Evolutionary conservation across 306 rosid species (phyloP), one percentile per base, ranked within the genome.

Genomic region (Sphenostylis stenocarpa): DNA sequence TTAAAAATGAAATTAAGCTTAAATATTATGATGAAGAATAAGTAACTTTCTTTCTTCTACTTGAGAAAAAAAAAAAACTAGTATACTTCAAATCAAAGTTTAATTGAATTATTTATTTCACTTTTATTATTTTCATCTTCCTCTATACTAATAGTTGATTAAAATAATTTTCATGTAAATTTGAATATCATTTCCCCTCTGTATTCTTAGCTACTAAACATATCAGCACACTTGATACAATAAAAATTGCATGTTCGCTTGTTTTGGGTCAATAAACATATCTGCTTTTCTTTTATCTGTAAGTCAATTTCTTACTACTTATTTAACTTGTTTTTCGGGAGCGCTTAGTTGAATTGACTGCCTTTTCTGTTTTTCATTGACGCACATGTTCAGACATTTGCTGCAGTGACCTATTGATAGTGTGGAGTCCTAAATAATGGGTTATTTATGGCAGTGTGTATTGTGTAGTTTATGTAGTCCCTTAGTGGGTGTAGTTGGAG

Each of bases 71-170:
- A 52, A 20, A 53, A 51, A 11, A 19, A 51, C 24, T n/a, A 17
- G 12, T 51, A 51, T n/a, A 17, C 24, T 10, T 51, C 49, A 13
- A 48, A 38, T 73, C 45, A 6, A 64, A 48, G 29, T 49, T 33
- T 26, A 3, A 33, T 15, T 26, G 73, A 20, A 52, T 73, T 31
- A 60, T 57, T 86, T 31, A 77, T 77, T 77, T 53, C 16, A 67
- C n/a, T 1, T 51, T 49, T 5, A 7, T 24, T 70, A 3, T 19
- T 9, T 76, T 55, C 8, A 67, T 70, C 81, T 48, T 70, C 58
- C 75, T 73, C 77, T 67, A 67, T 73, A 24, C 60, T 58, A 61
- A 5, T 56, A 29, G 64, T 29, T n/a, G 44, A 23, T 38, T 47
- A 44, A 7, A 8, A 38, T 14, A 34, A 24, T 10, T 47, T 39